Evolutionary conservation across 495 filamentous ascomycete genomes (phyloP).

Genomic region (Penicillium simplicissimum): DNA sequence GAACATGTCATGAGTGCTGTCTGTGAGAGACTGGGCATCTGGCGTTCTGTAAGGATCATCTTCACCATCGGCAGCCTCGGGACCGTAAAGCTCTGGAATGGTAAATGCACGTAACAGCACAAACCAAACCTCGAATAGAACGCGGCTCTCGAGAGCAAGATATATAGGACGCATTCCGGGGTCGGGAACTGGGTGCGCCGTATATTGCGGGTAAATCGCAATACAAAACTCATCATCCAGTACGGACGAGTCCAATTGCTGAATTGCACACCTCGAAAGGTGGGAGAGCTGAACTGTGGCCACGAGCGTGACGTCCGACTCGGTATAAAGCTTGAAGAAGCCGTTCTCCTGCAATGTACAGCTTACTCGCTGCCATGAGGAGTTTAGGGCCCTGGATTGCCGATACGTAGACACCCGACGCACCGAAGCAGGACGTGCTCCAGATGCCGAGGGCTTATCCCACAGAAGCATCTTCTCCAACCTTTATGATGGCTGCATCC

Average conservation of each 20-base stretch:
- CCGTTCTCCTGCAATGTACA: conserved; percentile 96
- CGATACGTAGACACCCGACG: conserved; percentile 54
- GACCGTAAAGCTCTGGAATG: conserved; percentile 87
- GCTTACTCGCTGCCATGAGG: conserved; percentile 81
- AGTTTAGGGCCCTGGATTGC: conserved; percentile 55
- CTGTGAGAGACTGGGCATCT: conserved; percentile 19
- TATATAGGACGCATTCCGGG: conserved; percentile 61
- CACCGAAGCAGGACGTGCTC: conserved; percentile 40
- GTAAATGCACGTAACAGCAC: conserved; percentile 90
- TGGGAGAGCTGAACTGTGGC: conserved; percentile 86
- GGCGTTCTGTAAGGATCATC: conserved; percentile 27
- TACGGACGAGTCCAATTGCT: conserved; percentile 87
- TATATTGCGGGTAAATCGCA: conserved; percentile 85
- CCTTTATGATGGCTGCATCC: conserved; percentile 91
- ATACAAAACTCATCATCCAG: conserved; percentile 93
- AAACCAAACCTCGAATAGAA: conserved; percentile 96
- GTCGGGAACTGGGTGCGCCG: conserved; percentile 56
- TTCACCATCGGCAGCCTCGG: conserved; percentile 37
- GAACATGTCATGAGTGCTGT: conserved; percentile 57
- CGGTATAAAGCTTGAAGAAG: conserved; percentile 85
- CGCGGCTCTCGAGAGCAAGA: conserved; percentile 80
- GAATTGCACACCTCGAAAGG: conserved; percentile 83
- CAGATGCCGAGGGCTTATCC: conserved; percentile 59
- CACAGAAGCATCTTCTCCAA: conserved; percentile 91
- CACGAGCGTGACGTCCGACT: conserved; percentile 75